Evolutionary conservation across 495 filamentous ascomycete genomes (phyloP), one percentile per base, ranked within the genome.

Genomic region (Hypoxylon fragiforme): DNA sequence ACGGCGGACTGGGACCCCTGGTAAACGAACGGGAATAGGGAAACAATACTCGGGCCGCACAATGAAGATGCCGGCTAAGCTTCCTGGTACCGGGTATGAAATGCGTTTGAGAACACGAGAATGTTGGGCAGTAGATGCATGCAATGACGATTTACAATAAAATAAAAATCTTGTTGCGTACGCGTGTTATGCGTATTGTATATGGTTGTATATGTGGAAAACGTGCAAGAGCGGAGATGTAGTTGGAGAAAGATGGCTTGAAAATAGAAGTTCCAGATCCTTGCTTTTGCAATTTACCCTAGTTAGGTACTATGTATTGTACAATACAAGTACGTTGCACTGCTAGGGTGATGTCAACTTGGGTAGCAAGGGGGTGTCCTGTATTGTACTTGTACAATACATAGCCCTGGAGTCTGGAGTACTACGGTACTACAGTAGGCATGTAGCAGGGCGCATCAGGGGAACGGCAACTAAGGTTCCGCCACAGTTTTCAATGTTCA

Each of bases 401-500:
- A n/a, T n/a, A n/a, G n/a, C n/a, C n/a, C n/a, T n/a, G n/a, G n/a
- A n/a, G n/a, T n/a, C n/a, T n/a, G n/a, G n/a, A n/a, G n/a, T n/a
- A n/a, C n/a, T n/a, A n/a, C n/a, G n/a, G n/a, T n/a, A n/a, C n/a
- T n/a, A n/a, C n/a, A n/a, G n/a, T n/a, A n/a, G n/a, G n/a, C 24
- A 28, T 24, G 36, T 48, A 54, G 36, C 57, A 60, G 36, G 57
- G 57, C 43, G 24, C 9, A 4, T 18, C 7, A 22, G 38, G n/a
- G n/a, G 13, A 36, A 28, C 47, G 41, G 55, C 48, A 59, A 34
- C 55, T 59, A 44, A 52, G 14, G 44, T 34, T 5, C 45, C 57
- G 57, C 57, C 57, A 61, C 57, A 61, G 5, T 43, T 20, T 44
- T n/a, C n/a, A n/a, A n/a, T n/a, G n/a, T n/a, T n/a, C 42, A 24